These are phyloP conservation scores for Pelargonium exstipulatum DNA, from an alignment of 441 rosid species.

Conservation along the genomic window DNA sequence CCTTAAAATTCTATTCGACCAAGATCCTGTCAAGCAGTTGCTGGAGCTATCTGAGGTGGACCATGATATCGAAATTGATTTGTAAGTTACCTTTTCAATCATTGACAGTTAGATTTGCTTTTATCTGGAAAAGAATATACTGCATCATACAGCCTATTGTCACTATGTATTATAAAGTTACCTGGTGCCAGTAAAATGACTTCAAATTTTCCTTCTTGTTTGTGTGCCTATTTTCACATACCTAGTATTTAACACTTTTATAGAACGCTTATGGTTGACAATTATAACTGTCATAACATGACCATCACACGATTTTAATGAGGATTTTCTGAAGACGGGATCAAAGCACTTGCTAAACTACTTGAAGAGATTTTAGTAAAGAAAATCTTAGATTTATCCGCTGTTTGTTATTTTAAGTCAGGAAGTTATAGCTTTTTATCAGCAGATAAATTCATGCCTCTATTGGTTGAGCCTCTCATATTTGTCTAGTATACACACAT, in stretches of 20 bases:
- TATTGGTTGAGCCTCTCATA: no score
- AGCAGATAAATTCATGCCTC: no score
- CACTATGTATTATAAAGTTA: no score
- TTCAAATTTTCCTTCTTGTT: no score
- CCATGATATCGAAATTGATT: conserved; percentile 52
- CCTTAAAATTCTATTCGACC: conserved; percentile 87
- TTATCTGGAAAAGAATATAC: background rate
- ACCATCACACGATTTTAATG: background rate
- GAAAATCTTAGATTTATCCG: no score
- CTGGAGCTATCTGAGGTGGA: conserved; percentile 59
- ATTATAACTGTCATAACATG: background rate
- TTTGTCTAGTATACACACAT: conserved; percentile 1
- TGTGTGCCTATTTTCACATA: no score
- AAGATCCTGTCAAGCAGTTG: conserved; percentile 81
- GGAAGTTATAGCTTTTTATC: no score
- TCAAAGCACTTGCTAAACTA: no score
- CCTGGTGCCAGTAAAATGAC: no score
- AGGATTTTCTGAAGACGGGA: no score
- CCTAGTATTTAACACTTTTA: background rate
- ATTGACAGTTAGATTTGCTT: conserved; percentile 11
- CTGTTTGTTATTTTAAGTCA: no score
- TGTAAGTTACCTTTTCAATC: conserved; percentile 44
- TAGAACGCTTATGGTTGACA: background rate
- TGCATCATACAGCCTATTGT: background rate
- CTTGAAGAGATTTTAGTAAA: no score